These are phyloP conservation scores for Ashbya aceris DNA, from an alignment of 1,139 yeast species.

Conservation along the genomic window DNA sequence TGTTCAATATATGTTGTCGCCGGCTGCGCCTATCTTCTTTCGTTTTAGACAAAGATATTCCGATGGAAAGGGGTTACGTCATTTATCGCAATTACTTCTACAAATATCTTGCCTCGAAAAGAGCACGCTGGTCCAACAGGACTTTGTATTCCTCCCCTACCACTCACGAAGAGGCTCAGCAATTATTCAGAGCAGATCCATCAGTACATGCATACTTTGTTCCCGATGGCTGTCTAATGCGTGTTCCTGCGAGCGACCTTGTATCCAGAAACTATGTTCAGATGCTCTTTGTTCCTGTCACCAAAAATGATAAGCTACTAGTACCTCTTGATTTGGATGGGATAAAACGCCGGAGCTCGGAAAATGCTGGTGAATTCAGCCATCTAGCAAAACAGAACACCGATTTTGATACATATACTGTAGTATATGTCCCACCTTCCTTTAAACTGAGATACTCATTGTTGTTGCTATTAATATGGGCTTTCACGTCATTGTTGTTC, in stretches of 20 bases:
- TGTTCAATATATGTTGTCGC: constrained; percentile 49
- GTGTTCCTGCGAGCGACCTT: constrained; percentile 82
- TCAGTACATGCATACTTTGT: constrained; percentile 45
- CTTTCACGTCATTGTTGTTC: constrained; percentile 50
- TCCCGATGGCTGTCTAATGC: constrained; percentile 69
- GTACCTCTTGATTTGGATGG: constrained; percentile 35
- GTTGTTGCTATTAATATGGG: constrained; percentile 58
- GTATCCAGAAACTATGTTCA: constrained; percentile 56
- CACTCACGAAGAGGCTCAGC: constrained; percentile 38
- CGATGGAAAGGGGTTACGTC: constrained; percentile 66
- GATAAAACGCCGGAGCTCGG: constrained; percentile 28
- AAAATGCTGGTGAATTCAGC: constrained; percentile 38
- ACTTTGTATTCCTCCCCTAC: constrained; percentile 51
- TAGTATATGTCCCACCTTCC: constrained; percentile 81
- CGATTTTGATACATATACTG: constrained; percentile 50
- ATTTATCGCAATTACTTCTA: constrained; percentile 47
- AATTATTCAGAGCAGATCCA: constrained; percentile 37
- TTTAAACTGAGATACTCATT: constrained; percentile 52
- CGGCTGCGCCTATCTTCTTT: constrained; percentile 69
- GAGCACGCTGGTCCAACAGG: constrained; percentile 37
- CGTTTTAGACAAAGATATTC: constrained; percentile 56
- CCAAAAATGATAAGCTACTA: constrained; percentile 63
- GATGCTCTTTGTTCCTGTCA: constrained; percentile 69
- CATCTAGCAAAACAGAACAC: constrained; percentile 44
- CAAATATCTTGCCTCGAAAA: constrained; percentile 30